Evolutionary conservation across 768 basidiomycete species (phyloP), one percentile per base, ranked within the genome.

Genomic region (Macrolepiota fuliginosa): DNA sequence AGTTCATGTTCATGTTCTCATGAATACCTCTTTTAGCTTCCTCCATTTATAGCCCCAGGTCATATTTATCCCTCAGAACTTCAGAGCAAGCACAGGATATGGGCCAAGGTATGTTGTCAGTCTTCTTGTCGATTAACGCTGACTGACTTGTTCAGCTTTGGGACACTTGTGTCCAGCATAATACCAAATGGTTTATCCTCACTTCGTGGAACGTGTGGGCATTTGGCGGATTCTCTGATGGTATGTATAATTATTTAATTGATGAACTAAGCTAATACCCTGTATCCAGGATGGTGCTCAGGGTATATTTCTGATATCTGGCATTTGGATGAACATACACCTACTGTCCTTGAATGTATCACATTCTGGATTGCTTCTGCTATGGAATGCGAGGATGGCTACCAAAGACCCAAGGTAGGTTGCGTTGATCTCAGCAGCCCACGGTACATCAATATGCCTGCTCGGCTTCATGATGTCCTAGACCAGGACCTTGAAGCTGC

Each of bases 141-240:
- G 7, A 61, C 42, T 6, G 17, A 9, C 46, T 39, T 12, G 22
- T 45, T 10, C 58, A 84, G 83, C 66, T 87, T 36, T 87, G 84
- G 83, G 86, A 88, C 67, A 65, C 74, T 19, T 88, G 86, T 70
- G 79, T 78, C 49, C 68, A 72, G 42, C 74, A 73, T 63, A 74
- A 78, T 25, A 78, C 79, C 3, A 81, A 76, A 29, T 85, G 81
- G 77, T 88, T 87, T 56, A 78, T 86, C 15, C 66, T 88, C 55
- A 86, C 85, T 5, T 82, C 82, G 3, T 88, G 86, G 66, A 77
- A 80, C 50, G 77, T 82, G 15, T 88, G 86, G 86, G 74, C 81
- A 5, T 87, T 87, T 65, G 86, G 86, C 4, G 79, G 74, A 22
- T 87, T 87, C 67, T 83, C 84, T n/a, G 69, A 72, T 67, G 83